phyloP scores from a whole-genome alignment of 2,329 filamentous ascomycete genomes.

The Colletotrichum sp. region DNA sequence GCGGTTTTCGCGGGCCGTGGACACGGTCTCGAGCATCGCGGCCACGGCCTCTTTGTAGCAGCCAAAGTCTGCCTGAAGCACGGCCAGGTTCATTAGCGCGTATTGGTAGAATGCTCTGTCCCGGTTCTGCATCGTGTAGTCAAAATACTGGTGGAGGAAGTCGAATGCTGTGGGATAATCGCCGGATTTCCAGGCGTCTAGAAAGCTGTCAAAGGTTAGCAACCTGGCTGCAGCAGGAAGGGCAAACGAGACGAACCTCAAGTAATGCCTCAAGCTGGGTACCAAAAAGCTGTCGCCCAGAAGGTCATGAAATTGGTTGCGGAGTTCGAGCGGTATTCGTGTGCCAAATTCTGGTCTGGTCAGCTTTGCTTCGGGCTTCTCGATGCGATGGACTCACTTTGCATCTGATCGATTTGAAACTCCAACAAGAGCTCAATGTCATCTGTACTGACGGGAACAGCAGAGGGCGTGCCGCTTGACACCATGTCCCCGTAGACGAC shows the following conservation, averaged over 20 bases:
- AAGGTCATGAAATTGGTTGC: conserved; percentile 71
- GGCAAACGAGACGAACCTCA: conserved; percentile 56
- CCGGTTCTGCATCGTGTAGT: conserved; percentile 88
- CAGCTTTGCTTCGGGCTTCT: not conserved
- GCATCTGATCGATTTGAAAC: conserved; percentile 87
- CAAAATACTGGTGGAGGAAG: conserved; percentile 91
- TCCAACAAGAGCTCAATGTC: conserved; percentile 83
- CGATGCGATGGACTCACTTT: conserved; percentile 58
- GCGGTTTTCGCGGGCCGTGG: conserved; percentile 91
- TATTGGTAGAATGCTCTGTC: conserved; percentile 93
- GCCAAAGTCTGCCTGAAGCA: conserved; percentile 94
- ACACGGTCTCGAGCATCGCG: conserved; percentile 93
- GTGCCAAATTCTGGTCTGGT: conserved; percentile 68
- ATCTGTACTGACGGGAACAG: conserved; percentile 69
- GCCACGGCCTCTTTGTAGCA: conserved; percentile 89
- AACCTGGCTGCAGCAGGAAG: not conserved
- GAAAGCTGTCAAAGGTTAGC: conserved; percentile 62
- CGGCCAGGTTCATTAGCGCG: conserved; percentile 89
- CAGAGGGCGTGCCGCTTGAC: conserved; percentile 42
- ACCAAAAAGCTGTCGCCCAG: conserved; percentile 70
- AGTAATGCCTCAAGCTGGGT: conserved; percentile 77
- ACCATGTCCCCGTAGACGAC: conserved; percentile 60
- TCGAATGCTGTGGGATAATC: conserved; percentile 92
- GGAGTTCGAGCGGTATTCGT: conserved; percentile 77
- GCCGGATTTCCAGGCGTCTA: conserved; percentile 90